Evolutionary conservation across 2,329 filamentous ascomycete genomes (phyloP).

Genomic region (Coniochaeta sp.): DNA sequence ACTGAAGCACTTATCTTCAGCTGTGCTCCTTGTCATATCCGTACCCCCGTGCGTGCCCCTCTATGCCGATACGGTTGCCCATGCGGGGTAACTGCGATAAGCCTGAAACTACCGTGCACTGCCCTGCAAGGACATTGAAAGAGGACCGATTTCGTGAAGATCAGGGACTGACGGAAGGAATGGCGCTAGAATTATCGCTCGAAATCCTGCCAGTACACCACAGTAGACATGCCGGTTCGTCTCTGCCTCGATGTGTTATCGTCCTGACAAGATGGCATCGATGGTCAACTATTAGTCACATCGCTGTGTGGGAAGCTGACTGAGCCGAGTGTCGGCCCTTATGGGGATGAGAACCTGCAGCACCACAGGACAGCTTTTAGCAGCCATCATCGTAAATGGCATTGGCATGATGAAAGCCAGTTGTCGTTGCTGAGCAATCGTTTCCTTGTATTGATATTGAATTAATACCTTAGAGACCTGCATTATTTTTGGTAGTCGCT

Average conservation of each 20-base stretch:
- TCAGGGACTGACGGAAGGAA: background rate
- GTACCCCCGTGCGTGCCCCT: background rate
- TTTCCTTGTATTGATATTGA: too few relatives aligned
- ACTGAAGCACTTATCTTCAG: background rate
- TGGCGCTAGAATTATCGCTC: conserved; percentile 1
- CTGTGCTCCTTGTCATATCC: background rate
- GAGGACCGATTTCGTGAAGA: background rate
- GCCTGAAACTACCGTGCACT: background rate
- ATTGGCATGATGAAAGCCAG: too few relatives aligned
- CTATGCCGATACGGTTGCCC: background rate
- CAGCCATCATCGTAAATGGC: too few relatives aligned
- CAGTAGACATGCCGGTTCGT: background rate
- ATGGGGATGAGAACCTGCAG: too few relatives aligned
- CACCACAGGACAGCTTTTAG: too few relatives aligned
- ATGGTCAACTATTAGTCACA: too few relatives aligned
- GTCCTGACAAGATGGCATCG: background rate
- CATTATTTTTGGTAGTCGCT: too few relatives aligned
- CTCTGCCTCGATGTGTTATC: background rate
- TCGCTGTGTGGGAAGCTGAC: too few relatives aligned
- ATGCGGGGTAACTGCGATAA: conserved; percentile 3
- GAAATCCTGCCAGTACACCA: too few relatives aligned
- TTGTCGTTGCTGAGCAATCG: too few relatives aligned
- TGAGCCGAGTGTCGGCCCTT: too few relatives aligned
- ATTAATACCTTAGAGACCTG: too few relatives aligned
- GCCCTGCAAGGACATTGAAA: background rate